phyloP scores from a whole-genome alignment of 495 filamentous ascomycete species.

The Penicillium cinerascens region DNA sequence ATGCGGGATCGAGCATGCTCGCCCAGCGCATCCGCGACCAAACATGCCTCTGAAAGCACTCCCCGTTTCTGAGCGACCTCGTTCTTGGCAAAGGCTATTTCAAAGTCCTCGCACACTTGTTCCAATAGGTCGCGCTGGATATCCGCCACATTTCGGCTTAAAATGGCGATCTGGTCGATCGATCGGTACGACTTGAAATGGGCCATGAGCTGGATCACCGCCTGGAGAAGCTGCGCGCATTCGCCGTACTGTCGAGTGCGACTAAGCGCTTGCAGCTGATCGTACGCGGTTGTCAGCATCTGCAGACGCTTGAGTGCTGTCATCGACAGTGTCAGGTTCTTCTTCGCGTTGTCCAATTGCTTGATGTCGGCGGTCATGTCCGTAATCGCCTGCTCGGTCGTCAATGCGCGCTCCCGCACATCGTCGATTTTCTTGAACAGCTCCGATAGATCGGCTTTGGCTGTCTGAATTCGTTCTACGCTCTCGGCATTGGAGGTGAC shows the following conservation, averaged over 20 bases:
- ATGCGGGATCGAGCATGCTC: slow-evolving; percentile 80
- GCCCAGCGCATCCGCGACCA: slow-evolving; percentile 92
- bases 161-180: slow-evolving; percentile 94
- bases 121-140: slow-evolving; percentile 91
- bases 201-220: slow-evolving; percentile 95
- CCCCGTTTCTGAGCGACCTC: slow-evolving; percentile 69
- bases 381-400: slow-evolving; percentile 93
- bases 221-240: slow-evolving; percentile 90
- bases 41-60: slow-evolving; percentile 79
- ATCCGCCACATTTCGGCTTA: slow-evolving; percentile 90
- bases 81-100: slow-evolving; percentile 87
- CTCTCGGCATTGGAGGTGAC: slow-evolving; percentile 82
- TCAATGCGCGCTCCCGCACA: slow-evolving; percentile 82
- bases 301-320: slow-evolving; percentile 94
- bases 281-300: slow-evolving; percentile 98
- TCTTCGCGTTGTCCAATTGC: slow-evolving; percentile 91
- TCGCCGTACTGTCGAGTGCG: slow-evolving; percentile 91
- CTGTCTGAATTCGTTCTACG: slow-evolving; percentile 82
- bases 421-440: slow-evolving; percentile 95
- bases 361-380: slow-evolving; percentile 99
- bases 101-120: slow-evolving; percentile 97
- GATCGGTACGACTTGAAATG: slow-evolving; percentile 98
- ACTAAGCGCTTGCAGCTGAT: slow-evolving; percentile 82
- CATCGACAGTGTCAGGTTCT: slow-evolving; percentile 95
- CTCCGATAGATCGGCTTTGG: slow-evolving; percentile 81